phyloP scores from a whole-genome alignment of 1,139 yeast genomes.

The Candida sanyaensis region DNA sequence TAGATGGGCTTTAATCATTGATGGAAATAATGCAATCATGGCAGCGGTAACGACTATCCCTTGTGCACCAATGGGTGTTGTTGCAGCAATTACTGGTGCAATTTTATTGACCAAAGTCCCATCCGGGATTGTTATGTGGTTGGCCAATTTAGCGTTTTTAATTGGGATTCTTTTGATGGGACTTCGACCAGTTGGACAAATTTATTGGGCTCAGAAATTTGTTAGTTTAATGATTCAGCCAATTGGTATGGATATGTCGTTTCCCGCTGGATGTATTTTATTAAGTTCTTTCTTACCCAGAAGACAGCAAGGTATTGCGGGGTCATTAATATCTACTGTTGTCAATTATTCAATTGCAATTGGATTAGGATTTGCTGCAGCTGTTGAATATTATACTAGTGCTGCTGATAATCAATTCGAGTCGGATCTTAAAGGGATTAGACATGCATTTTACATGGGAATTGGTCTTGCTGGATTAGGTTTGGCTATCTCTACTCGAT shows the following conservation, averaged over 20 bases:
- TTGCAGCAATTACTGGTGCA: conserved; percentile 49
- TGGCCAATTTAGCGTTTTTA: conserved; percentile 47
- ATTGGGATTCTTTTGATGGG: conserved; percentile 45
- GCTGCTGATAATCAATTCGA: conserved; percentile 25
- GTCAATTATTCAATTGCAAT: conserved; percentile 65
- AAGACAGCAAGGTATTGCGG: conserved; percentile 65
- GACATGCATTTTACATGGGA: conserved; percentile 50
- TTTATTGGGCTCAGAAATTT: conserved; percentile 57
- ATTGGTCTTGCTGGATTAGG: conserved; percentile 55
- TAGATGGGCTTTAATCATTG: conserved; percentile 35
- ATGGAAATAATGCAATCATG: conserved; percentile 32
- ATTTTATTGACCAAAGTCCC: conserved; percentile 37
- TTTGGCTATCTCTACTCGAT: conserved; percentile 27
- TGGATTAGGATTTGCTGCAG: conserved; percentile 66
- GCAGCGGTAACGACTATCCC: conserved; percentile 45
- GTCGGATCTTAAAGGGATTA: conserved; percentile 34
- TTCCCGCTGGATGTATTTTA: conserved; percentile 61
- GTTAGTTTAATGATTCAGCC: conserved; percentile 48
- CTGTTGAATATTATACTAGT: conserved; percentile 51
- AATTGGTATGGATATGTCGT: conserved; percentile 66
- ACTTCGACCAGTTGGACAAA: conserved; percentile 46
- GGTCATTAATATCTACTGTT: conserved; percentile 59
- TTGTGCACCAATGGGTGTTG: conserved; percentile 38
- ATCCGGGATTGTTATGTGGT: conserved; percentile 42
- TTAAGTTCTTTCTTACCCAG: conserved; percentile 52